These are phyloP conservation scores for Sarocladiaceae sp. DNA, from an alignment of 2,329 filamentous ascomycete species.

Conservation along the genomic window DNA sequence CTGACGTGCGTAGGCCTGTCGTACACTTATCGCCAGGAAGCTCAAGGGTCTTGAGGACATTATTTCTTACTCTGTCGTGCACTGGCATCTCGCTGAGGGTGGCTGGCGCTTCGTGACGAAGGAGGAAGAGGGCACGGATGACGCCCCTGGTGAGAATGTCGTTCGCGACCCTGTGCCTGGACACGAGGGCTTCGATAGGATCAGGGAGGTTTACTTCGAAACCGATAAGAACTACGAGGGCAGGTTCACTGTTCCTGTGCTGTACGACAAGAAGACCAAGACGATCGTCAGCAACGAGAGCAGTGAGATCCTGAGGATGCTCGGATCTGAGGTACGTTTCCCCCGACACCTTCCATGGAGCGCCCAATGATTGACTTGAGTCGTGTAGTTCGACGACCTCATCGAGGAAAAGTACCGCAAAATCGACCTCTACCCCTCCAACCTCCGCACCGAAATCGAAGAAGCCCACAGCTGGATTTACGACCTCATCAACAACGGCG, in stretches of 20 bases:
- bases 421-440: constrained; percentile 64
- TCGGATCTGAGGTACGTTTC: constrained; percentile 62
- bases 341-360: not conserved
- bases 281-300: constrained; percentile 89
- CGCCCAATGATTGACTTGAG: not conserved
- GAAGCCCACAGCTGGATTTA: constrained; percentile 79
- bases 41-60: constrained; percentile 90
- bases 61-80: constrained; percentile 75
- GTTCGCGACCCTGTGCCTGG: constrained; percentile 65
- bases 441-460: constrained; percentile 67
- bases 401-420: constrained; percentile 55
- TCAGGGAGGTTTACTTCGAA: constrained; percentile 77
- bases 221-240: constrained; percentile 68
- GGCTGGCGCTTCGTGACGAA: constrained; percentile 79
- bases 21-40: constrained; percentile 80
- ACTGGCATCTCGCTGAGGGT: constrained; percentile 76
- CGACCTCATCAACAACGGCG: constrained; percentile 65
- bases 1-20: constrained; percentile 53
- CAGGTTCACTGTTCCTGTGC: constrained; percentile 81
- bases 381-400: constrained; percentile 64
- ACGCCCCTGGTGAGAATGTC: constrained; percentile 53
- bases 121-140: constrained; percentile 43
- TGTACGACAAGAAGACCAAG: constrained; percentile 74
- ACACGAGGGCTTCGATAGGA: constrained; percentile 63
- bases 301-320: constrained; percentile 88